Evolutionary conservation across 169 alveolate genomes (phyloP).

Genomic region (Besnoitia besnoiti): DNA sequence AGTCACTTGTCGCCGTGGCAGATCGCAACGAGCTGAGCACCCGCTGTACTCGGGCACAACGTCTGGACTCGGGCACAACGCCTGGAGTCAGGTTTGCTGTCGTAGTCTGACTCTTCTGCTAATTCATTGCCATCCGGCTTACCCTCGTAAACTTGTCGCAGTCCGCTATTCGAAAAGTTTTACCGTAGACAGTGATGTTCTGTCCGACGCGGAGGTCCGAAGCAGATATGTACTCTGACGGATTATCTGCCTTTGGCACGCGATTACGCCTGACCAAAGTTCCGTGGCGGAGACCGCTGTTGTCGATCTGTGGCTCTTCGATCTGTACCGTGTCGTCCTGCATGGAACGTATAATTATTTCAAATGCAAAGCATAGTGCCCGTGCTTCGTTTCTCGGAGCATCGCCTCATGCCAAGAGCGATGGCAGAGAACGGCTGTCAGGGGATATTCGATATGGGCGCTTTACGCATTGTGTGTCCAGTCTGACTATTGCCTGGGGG

Average conservation of each 20-base stretch:
- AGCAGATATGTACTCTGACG: conserved; percentile 73
- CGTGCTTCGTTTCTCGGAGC: too few species aligned
- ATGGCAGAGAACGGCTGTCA: too few species aligned
- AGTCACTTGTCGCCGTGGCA: too few species aligned
- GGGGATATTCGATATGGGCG: too few species aligned
- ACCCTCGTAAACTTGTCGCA: conserved; percentile 85
- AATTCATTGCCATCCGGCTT: background rate
- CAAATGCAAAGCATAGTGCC: too few species aligned
- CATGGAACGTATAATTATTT: too few species aligned
- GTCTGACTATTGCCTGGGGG: background rate
- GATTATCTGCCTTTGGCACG: conserved; percentile 76
- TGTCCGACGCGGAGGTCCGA: conserved; percentile 81
- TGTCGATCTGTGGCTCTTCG: conserved; percentile 81
- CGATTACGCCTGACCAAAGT: conserved; percentile 82
- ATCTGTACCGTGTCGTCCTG: conserved; percentile 82
- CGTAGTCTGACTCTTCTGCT: background rate
- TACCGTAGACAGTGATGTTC: conserved; percentile 80
- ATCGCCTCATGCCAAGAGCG: too few species aligned
- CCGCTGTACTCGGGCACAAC: too few species aligned
- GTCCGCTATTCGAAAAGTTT: conserved; percentile 77
- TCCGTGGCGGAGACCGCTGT: conserved; percentile 87
- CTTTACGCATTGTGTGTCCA: too few species aligned
- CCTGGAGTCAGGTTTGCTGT: background rate
- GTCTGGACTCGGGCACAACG: background rate
- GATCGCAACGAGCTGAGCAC: too few species aligned